A percentile compares a stretch with the other conserved stretches of the same genome.
These are phyloP conservation scores for Aspergillus costaricaensis DNA, from an alignment of 2,329 filamentous ascomycete species.

Conservation along the genomic window DNA sequence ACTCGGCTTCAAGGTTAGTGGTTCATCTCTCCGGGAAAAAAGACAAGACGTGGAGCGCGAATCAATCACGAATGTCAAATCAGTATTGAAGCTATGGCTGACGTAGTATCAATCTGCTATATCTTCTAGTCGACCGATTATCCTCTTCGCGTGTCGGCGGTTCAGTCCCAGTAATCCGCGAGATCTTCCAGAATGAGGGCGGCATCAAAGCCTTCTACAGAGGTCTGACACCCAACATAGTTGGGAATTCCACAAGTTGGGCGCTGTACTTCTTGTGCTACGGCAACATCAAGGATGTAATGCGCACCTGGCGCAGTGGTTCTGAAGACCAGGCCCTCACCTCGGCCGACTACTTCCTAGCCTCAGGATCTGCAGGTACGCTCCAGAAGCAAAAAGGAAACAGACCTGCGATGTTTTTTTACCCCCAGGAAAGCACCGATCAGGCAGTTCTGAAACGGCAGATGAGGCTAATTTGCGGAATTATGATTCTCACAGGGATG, in stretches of 20 bases:
- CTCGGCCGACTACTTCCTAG: constrained; percentile 75
- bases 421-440: neutral
- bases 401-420: neutral
- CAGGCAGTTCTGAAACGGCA: neutral
- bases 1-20: constrained; percentile 82
- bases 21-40: neutral
- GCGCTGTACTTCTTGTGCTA: constrained; percentile 86
- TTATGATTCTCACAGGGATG: constrained; percentile 52
- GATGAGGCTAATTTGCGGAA: neutral
- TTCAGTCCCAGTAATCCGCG: constrained; percentile 55
- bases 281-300: constrained; percentile 58
- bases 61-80: neutral
- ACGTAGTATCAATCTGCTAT: neutral
- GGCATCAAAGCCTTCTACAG: constrained; percentile 75
- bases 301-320: constrained; percentile 44
- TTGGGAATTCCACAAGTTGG: constrained; percentile 91
- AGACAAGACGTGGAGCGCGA: neutral
- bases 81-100: neutral
- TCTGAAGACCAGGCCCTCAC: constrained; percentile 46
- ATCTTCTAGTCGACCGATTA: constrained; percentile 51
- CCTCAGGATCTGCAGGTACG: constrained; percentile 65
- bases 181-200: constrained; percentile 58
- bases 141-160: constrained; percentile 52
- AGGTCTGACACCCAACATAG: constrained; percentile 83
- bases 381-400: neutral